These are phyloP conservation scores for Erodium trifolium DNA, from an alignment of 441 rosid genomes.

Conservation along the genomic window DNA sequence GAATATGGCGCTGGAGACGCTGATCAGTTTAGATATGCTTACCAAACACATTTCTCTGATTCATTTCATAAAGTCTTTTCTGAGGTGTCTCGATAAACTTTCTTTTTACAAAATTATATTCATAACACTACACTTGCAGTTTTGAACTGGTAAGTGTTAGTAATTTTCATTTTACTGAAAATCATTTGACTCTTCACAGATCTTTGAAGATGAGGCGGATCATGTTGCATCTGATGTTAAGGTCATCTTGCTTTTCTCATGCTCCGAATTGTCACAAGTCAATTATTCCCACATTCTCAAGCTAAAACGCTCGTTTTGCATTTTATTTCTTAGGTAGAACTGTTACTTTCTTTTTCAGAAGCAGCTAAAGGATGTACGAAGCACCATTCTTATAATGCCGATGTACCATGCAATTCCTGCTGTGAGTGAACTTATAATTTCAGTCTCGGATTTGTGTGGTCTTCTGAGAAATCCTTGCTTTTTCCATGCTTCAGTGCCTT, in stretches of 20 bases:
- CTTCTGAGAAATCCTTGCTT: conserved; percentile 4
- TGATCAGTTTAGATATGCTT: conserved; percentile 46
- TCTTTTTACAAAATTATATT: background rate
- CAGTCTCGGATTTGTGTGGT: background rate
- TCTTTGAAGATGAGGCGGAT: conserved; percentile 54
- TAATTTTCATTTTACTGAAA: conserved; percentile 17
- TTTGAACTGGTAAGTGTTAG: conserved; percentile 10
- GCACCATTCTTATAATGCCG: conserved; percentile 58
- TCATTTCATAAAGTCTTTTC: conserved; percentile 83
- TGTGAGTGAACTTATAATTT: conserved; percentile 39
- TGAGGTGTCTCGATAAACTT: conserved; percentile 38
- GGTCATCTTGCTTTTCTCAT: conserved; percentile 36
- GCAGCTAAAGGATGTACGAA: conserved; percentile 82
- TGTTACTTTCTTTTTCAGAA: conserved; percentile 70
- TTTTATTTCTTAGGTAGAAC: conserved; percentile 43
- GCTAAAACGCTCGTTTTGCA: conserved; percentile 19
- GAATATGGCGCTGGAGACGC: conserved; percentile 43
- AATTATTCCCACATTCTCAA: conserved; percentile 9
- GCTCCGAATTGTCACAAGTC: conserved; percentile 9
- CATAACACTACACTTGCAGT: background rate
- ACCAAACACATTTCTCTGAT: conserved; percentile 57
- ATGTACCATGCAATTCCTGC: conserved; percentile 73
- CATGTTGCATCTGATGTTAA: conserved; percentile 50
- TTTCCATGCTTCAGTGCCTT: background rate
- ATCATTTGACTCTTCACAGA: conserved; percentile 35